These are phyloP conservation scores for Paracorniculantispora psalliotae DNA, from an alignment of 2,329 filamentous ascomycete species.

Conservation along the genomic window DNA sequence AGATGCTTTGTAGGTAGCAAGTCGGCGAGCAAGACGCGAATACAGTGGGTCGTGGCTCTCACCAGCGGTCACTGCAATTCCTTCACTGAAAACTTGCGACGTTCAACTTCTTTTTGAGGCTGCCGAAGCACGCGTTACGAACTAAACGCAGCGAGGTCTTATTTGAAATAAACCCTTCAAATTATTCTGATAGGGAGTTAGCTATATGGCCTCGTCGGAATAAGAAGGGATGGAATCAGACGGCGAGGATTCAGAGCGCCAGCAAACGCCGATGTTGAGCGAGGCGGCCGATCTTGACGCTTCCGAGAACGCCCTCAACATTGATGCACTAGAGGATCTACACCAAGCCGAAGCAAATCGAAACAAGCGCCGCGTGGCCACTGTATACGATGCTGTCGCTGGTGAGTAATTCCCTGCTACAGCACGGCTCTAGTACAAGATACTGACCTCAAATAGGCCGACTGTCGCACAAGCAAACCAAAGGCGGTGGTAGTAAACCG, in stretches of 20 bases:
- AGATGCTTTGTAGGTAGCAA: no score
- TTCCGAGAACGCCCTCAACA: not conserved
- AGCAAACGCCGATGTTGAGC: constrained; percentile 6
- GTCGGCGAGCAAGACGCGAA: no score
- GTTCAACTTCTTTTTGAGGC: not conserved
- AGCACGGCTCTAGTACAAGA: not conserved
- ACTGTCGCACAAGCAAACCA: not conserved
- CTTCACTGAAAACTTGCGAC: not conserved
- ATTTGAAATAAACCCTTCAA: not conserved
- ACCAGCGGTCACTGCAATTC: not conserved
- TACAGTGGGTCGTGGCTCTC: not conserved
- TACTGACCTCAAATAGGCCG: constrained; percentile 1
- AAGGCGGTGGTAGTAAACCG: constrained; percentile 14
- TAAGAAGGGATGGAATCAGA: not conserved
- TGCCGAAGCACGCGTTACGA: not conserved
- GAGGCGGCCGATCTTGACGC: constrained; percentile 14
- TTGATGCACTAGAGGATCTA: constrained; percentile 4
- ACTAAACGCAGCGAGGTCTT: no score
- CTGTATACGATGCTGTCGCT: constrained; percentile 68
- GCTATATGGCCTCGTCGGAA: not conserved
- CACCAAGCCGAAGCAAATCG: constrained; percentile 20
- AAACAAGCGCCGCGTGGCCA: constrained; percentile 37
- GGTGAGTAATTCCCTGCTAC: constrained; percentile 37
- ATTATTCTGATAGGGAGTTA: no score
- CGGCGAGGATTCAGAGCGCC: not conserved